These are phyloP conservation scores for Grosmannia penicillata DNA, from an alignment of 2,329 filamentous ascomycete genomes.

Conservation along the genomic window DNA sequence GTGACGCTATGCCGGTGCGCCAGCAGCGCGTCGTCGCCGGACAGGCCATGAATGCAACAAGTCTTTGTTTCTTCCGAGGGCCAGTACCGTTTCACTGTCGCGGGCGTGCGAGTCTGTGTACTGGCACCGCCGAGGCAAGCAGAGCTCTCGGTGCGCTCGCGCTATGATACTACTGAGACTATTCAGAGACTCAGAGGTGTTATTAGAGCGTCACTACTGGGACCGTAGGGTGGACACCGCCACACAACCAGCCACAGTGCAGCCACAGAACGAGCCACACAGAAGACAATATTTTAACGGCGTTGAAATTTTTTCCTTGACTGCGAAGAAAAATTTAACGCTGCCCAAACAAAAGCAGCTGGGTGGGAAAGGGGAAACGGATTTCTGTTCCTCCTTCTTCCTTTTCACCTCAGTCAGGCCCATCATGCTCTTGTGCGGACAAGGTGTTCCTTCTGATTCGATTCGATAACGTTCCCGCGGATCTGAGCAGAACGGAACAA, in stretches of 20 bases:
- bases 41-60: no score
- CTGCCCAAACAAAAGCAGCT: not conserved
- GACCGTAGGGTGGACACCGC: not conserved
- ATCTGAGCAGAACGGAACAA: not conserved
- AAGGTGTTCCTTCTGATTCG: conserved; percentile 4
- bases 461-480: conserved; percentile 6
- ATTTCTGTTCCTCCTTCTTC: not conserved
- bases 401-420: conserved; percentile 2
- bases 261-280: conserved; percentile 1
- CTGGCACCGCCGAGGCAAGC: no score
- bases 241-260: not conserved
- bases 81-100: no score
- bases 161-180: no score
- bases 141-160: no score
- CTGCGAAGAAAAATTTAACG: not conserved
- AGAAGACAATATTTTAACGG: not conserved
- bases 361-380: not conserved
- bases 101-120: no score
- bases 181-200: no score
- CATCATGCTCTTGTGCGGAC: conserved; percentile 8
- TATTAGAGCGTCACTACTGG: no score
- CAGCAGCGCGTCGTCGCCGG: no score
- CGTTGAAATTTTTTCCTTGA: not conserved
- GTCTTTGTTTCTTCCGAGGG: no score
- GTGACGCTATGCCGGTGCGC: no score